Conservation (phyloP, 2,329 filamentous ascomycete species). For the Biscogniauxia mediterranea region DNA sequence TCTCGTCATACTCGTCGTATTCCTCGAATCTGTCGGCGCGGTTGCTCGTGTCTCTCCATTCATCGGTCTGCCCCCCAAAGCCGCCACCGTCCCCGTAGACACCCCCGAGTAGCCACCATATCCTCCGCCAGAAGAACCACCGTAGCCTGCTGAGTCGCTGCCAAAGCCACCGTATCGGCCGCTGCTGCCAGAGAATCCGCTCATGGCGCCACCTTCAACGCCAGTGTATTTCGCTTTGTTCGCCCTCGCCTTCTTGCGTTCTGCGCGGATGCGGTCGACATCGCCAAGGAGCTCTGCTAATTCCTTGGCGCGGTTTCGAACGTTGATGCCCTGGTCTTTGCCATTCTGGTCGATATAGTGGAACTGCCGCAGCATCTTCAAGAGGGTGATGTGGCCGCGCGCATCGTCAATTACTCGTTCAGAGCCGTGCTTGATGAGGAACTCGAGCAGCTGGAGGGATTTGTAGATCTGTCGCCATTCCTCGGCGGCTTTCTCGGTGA, state of each 20-base stretch:
- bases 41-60: slow-evolving; percentile 65
- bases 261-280: slow-evolving; percentile 78
- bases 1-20: slow-evolving; percentile 95
- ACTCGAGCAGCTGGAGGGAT: slow-evolving; percentile 91
- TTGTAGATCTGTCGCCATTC: slow-evolving; percentile 99
- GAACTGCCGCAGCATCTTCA: slow-evolving; percentile 98
- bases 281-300: slow-evolving; percentile 90
- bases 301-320: slow-evolving; percentile 94
- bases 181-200: slow-evolving; percentile 54
- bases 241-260: slow-evolving; percentile 84
- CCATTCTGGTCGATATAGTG: slow-evolving; percentile 95
- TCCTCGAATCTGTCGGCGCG: slow-evolving; percentile 84
- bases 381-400: slow-evolving; percentile 85
- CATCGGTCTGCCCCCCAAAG: slow-evolving; percentile 74
- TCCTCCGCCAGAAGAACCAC: slow-evolving; percentile 51
- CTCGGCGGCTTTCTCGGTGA: slow-evolving; percentile 96
- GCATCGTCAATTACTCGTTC: slow-evolving; percentile 97
- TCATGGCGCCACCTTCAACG: slow-evolving; percentile 74
- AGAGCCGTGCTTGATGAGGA: slow-evolving; percentile 96
- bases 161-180: slow-evolving; percentile 86
- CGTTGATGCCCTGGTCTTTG: slow-evolving; percentile 97
- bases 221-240: slow-evolving; percentile 96
- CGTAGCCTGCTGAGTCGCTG: slow-evolving; percentile 75
- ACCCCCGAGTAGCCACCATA: slow-evolving; percentile 64
- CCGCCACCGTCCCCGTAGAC: slow-evolving; percentile 97